Evolutionary conservation across 2,329 filamentous ascomycete species (phyloP), one percentile per base, ranked within the genome.

Genomic region (Trichoderma aggressivum): DNA sequence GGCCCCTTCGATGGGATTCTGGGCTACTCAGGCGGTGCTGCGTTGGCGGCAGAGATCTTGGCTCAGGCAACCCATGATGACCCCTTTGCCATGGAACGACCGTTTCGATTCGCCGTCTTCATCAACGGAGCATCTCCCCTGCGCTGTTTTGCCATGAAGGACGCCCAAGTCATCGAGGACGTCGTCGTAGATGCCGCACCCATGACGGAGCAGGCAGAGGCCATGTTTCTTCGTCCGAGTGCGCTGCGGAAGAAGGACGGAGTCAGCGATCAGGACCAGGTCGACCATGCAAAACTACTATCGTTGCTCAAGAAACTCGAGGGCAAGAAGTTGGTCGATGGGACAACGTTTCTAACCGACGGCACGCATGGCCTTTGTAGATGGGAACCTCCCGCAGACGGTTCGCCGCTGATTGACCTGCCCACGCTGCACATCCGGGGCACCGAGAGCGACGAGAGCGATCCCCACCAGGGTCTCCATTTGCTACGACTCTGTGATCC

Each of bases 1-100:
- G 69, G 69, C 43, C 60, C 60, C 5, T 71, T 65, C 43, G 69
- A 71, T 60, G 69, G 69, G 24, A 26, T 71, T 26, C 34, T 71
- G 32, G 69, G 69, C 34, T 71, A 71, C 36, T 71, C 69, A 12
- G 69, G 60, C 16, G 69, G 69, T 26, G 69, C 60, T 12, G 69
- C 30, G 11, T 55, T 71, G n/a, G 69, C 69, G 4, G 69, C 69
- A 26, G 61, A 71, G 53, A 34, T 66, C 14, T 66, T 71, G 43
- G 47, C 59, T 21, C 36, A 55, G 32, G 66, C 58, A 32, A 43
- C n/a, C 28, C n/a, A 39, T 21, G 39, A 50, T 24, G 39, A 69
- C 26, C 66, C 66, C 7, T 50, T 60, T 21, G 56, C 55, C 3
- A 28, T 69, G 36, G 66, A 69, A 50, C 66, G 66, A 12, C 66